Evolutionary conservation across 2,329 filamentous ascomycete species (phyloP).

Genomic region (Penicillium hesseltinei): DNA sequence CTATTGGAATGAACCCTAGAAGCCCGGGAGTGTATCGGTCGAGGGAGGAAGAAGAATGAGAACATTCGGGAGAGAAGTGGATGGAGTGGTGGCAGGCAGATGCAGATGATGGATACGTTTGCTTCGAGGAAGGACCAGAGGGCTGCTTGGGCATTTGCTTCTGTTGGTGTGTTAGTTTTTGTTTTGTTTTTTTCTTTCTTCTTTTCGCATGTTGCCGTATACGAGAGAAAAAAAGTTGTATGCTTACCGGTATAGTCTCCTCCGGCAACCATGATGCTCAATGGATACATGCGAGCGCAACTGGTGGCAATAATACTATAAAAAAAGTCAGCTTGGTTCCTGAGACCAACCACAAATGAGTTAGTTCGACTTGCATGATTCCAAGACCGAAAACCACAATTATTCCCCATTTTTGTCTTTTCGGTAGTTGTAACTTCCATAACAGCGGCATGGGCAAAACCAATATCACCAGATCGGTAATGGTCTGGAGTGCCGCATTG

Average conservation of each 20-base stretch:
- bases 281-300: slow-evolving; percentile 22
- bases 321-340: background rate
- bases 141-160: slow-evolving; percentile 25
- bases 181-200: background rate
- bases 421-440: slow-evolving; percentile 22
- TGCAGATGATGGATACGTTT: slow-evolving; percentile 34
- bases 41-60: slow-evolving; percentile 23
- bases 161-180: slow-evolving; percentile 8
- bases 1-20: slow-evolving; percentile 13
- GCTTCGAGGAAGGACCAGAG: slow-evolving; percentile 33
- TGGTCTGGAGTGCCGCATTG: slow-evolving; percentile 31
- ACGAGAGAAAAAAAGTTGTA: background rate
- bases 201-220: no score
- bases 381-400: slow-evolving; percentile 31
- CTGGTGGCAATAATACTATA: slow-evolving; percentile 31
- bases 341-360: background rate
- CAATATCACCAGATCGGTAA: slow-evolving; percentile 27
- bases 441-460: slow-evolving; percentile 29
- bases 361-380: slow-evolving; percentile 22
- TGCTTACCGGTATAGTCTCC: slow-evolving; percentile 24
- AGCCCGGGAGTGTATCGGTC: slow-evolving; percentile 12
- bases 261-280: slow-evolving; percentile 15
- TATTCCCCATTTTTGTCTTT: slow-evolving; percentile 24
- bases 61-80: slow-evolving; percentile 28
- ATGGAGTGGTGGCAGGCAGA: slow-evolving; percentile 29